Evolutionary conservation across 257 asterid species (phyloP).

Genomic region (Ligustrum vulgare): DNA sequence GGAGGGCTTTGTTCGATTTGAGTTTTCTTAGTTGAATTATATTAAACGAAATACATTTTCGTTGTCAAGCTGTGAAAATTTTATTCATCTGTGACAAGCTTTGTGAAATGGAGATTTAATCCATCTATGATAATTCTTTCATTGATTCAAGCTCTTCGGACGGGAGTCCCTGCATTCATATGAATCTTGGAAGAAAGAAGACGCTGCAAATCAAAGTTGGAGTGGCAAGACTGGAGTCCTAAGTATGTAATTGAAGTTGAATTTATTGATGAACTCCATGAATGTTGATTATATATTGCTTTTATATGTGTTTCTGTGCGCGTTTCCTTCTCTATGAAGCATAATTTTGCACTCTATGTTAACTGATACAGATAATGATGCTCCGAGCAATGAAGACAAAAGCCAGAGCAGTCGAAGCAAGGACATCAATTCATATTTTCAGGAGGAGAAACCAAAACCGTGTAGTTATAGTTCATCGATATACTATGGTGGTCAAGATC

Average conservation of each 20-base stretch:
- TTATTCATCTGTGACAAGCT: not conserved
- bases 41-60: not conserved
- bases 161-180: slow-evolving; percentile 35
- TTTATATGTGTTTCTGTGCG: not conserved
- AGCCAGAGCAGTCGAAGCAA: slow-evolving; percentile 32
- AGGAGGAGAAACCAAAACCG: slow-evolving; percentile 55
- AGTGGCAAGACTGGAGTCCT: slow-evolving; percentile 43
- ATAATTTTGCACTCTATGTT: not conserved
- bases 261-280: not conserved
- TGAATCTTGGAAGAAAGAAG: slow-evolving; percentile 44
- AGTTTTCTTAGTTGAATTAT: not conserved
- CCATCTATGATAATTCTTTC: not conserved
- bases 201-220: slow-evolving; percentile 38
- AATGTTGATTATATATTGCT: not conserved
- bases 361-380: slow-evolving; percentile 31
- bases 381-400: slow-evolving; percentile 34
- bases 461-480: slow-evolving; percentile 78
- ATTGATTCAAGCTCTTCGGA: slow-evolving; percentile 47
- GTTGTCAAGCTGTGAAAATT: no score
- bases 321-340: no score
- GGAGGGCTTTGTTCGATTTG: slow-evolving; percentile 2
- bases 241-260: slow-evolving; percentile 36
- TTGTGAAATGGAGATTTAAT: not conserved
- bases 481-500: slow-evolving; percentile 88
- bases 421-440: slow-evolving; percentile 41